Percentiles rank a stretch among this genome's conserved stretches.
These are phyloP conservation scores for Vigna hirtella DNA, from an alignment of 306 rosid species.

Conservation along the genomic window DNA sequence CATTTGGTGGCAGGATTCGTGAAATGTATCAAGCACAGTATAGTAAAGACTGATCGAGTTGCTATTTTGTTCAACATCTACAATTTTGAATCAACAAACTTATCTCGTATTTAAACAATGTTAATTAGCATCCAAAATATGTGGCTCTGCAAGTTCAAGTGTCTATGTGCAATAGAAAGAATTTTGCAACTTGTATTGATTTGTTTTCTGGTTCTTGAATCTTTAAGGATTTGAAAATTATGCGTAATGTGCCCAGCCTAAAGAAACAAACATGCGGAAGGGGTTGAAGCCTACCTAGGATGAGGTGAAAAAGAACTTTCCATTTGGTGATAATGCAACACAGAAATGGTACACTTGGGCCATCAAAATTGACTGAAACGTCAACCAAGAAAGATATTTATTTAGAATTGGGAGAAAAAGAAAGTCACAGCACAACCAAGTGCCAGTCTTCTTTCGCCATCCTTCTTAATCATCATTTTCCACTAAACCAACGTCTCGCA, in stretches of 20 bases:
- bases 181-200: too few relatives aligned
- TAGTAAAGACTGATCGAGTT: background rate
- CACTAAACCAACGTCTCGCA: background rate
- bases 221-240: background rate
- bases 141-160: too few relatives aligned
- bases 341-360: background rate
- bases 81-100: background rate
- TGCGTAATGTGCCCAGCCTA: background rate
- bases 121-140: background rate
- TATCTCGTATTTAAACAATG: background rate
- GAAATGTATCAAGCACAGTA: background rate
- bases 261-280: background rate
- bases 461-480: background rate
- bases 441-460: background rate
- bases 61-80: background rate
- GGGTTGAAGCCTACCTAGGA: background rate
- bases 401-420: background rate
- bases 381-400: background rate
- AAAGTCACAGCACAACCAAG: background rate
- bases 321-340: background rate
- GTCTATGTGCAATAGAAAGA: too few relatives aligned
- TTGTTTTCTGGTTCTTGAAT: too few relatives aligned
- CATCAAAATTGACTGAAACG: slow-evolving; percentile 26
- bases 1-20: background rate
- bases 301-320: background rate